These are phyloP conservation scores for Calonectria fujianensis DNA, from an alignment of 2,329 filamentous ascomycete species.

Conservation along the genomic window DNA sequence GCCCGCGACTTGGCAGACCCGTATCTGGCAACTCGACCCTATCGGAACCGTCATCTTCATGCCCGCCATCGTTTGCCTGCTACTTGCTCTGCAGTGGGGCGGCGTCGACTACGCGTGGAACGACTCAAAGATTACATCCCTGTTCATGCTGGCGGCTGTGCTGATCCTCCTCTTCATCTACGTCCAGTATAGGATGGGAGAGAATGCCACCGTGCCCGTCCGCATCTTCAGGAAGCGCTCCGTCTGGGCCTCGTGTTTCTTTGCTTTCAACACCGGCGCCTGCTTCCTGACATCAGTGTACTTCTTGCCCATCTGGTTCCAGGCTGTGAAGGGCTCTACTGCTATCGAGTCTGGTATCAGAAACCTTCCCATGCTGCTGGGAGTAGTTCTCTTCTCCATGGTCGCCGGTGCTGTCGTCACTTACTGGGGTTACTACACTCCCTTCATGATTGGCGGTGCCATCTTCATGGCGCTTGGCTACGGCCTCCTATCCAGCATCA, in stretches of 20 bases:
- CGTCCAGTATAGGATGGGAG: conserved; percentile 62
- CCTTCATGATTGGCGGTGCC: conserved; percentile 63
- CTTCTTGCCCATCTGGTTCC: conserved; percentile 68
- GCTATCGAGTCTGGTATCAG: conserved; percentile 63
- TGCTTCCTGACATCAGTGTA: conserved; percentile 59
- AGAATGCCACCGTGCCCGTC: conserved; percentile 66
- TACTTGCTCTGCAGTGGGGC: conserved; percentile 72
- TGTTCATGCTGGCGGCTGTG: conserved; percentile 58
- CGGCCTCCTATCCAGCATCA: conserved; percentile 66
- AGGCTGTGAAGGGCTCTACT: conserved; percentile 64
- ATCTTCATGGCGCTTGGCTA: conserved; percentile 61
- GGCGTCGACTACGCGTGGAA: conserved; percentile 60
- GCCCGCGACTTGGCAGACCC: conserved; percentile 51
- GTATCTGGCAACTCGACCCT: conserved; percentile 55
- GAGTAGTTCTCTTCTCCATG: conserved; percentile 60
- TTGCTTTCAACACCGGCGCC: conserved; percentile 63
- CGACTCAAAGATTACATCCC: conserved; percentile 50
- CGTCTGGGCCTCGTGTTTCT: conserved; percentile 61
- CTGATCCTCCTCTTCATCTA: conserved; percentile 60
- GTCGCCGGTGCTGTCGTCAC: conserved; percentile 60
- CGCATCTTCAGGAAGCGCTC: conserved; percentile 64
- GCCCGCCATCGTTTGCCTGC: conserved; percentile 65
- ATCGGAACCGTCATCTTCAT: conserved; percentile 58
- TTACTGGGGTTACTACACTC: conserved; percentile 66
- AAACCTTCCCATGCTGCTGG: conserved; percentile 64